Evolutionary conservation across 805 yeast genomes (phyloP).

Genomic region (Sugiyamaella marilandica): DNA sequence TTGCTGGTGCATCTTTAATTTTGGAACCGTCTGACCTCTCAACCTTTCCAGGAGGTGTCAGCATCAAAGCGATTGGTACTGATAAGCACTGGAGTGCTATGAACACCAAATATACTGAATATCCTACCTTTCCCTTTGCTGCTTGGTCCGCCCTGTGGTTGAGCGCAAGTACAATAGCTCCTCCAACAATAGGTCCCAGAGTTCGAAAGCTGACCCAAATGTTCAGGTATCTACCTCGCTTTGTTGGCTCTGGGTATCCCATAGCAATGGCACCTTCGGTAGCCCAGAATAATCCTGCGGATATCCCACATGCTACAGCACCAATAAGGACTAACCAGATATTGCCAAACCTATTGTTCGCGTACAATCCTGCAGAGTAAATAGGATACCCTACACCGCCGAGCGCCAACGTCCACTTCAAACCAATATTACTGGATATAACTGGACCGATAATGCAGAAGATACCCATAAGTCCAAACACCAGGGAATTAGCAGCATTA

Average conservation of each 20-base stretch:
- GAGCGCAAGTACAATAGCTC: conserved; percentile 23
- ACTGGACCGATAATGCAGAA: conserved; percentile 17
- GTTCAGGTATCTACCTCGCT: conserved; percentile 20
- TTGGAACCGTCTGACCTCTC: conserved; percentile 30
- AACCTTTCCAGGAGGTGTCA: conserved; percentile 23
- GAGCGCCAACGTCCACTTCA: conserved; percentile 17
- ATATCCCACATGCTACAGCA: conserved; percentile 23
- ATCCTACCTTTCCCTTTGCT: conserved; percentile 16
- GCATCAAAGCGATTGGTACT: conserved; percentile 20
- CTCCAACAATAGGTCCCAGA: conserved; percentile 23
- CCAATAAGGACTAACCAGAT: conserved; percentile 24
- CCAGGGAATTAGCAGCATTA: conserved; percentile 21
- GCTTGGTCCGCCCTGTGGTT: conserved; percentile 8
- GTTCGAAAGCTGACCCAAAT: conserved; percentile 23
- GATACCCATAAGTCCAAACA: conserved; percentile 22
- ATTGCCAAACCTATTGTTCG: conserved; percentile 21
- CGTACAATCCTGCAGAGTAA: conserved; percentile 24
- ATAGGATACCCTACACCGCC: conserved; percentile 25
- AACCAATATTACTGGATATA: conserved; percentile 15
- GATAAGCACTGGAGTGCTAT: conserved; percentile 22
- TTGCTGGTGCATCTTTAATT: conserved; percentile 7
- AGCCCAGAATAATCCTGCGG: conserved; percentile 27
- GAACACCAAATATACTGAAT: conserved; percentile 13
- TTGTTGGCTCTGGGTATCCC: conserved; percentile 24
- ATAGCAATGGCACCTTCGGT: conserved; percentile 24